Conservation (phyloP, 805 yeast species). For the Metschnikowia noctiluminum region DNA sequence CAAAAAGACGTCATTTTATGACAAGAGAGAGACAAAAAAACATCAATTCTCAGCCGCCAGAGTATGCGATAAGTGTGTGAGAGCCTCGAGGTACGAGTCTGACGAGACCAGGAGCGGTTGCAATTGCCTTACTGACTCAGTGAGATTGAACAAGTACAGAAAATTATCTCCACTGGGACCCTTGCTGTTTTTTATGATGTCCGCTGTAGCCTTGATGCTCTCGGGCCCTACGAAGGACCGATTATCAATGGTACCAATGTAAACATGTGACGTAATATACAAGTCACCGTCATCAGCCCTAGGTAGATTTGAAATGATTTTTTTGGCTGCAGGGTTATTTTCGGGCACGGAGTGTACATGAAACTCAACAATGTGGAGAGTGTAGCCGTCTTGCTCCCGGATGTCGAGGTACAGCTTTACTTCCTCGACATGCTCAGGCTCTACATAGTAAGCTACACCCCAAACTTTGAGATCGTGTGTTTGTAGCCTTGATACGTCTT, state of each 20-base stretch:
- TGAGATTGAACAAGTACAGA: slow-evolving; percentile 63
- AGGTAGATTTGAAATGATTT: slow-evolving; percentile 11
- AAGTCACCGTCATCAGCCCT: slow-evolving; percentile 32
- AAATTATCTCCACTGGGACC: slow-evolving; percentile 85
- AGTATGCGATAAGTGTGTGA: neutral
- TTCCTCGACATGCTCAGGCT: slow-evolving; percentile 54
- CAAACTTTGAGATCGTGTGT: slow-evolving; percentile 52
- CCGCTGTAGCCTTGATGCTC: slow-evolving; percentile 53
- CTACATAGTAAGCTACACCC: slow-evolving; percentile 84
- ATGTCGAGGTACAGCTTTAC: slow-evolving; percentile 71
- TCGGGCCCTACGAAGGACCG: slow-evolving; percentile 87
- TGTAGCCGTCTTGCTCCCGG: slow-evolving; percentile 88
- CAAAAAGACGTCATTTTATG: no score
- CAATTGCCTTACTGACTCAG: slow-evolving; percentile 39
- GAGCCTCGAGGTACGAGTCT: neutral
- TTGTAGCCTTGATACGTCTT: slow-evolving; percentile 22
- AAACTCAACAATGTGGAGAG: slow-evolving; percentile 64
- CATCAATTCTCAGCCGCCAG: neutral
- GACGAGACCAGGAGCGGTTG: slow-evolving; percentile 12
- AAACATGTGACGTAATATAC: slow-evolving; percentile 57
- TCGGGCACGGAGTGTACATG: slow-evolving; percentile 35
- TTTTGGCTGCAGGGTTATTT: neutral
- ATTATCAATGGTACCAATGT: slow-evolving; percentile 80
- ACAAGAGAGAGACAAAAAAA: no score
- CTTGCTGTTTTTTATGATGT: slow-evolving; percentile 46